A percentile compares a stretch with the other conserved stretches of the same genome.
Evolutionary conservation across 345 rosid species (phyloP).

Genomic region (Reutealis trisperma): DNA sequence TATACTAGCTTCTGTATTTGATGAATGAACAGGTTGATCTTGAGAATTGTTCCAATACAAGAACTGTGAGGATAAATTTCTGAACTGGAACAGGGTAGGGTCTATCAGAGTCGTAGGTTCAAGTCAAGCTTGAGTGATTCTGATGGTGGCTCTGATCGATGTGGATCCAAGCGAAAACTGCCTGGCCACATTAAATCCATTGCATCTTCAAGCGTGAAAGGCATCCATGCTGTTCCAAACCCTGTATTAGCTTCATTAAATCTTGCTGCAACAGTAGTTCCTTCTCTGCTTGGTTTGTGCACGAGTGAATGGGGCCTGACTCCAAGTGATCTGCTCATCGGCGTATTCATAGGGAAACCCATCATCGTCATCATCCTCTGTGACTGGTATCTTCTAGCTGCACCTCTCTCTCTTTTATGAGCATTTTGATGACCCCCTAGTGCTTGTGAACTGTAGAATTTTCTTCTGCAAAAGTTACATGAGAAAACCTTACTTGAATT

Average conservation of each 20-base stretch:
- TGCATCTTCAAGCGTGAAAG: constrained; percentile 42
- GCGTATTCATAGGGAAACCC: constrained; percentile 39
- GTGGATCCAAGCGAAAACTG: constrained; percentile 60
- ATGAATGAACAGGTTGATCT: constrained; percentile 22
- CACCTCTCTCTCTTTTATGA: constrained; percentile 77
- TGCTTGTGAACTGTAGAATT: constrained; percentile 75
- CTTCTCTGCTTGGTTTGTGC: constrained; percentile 51
- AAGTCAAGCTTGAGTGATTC: constrained; percentile 52
- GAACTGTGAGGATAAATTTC: constrained; percentile 12
- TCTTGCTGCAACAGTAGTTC: constrained; percentile 37
- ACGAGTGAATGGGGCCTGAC: constrained; percentile 57
- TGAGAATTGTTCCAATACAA: constrained; percentile 10
- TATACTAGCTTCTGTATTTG: constrained; percentile 32
- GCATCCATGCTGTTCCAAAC: constrained; percentile 39
- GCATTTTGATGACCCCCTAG: constrained; percentile 86
- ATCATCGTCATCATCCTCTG: constrained; percentile 58
- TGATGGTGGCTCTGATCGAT: constrained; percentile 37
- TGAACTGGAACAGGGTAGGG: constrained; percentile 15
- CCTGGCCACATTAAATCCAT: constrained; percentile 71
- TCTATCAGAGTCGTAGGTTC: constrained; percentile 56
- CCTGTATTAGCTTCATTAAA: constrained; percentile 41
- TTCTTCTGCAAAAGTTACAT: constrained; percentile 75
- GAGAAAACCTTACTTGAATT: constrained; percentile 53
- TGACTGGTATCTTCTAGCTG: constrained; percentile 58
- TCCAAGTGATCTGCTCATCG: constrained; percentile 53